Evolutionary conservation across 78 protist genomes (phyloP).

Genomic region (Dictyostelium capitatum): DNA sequence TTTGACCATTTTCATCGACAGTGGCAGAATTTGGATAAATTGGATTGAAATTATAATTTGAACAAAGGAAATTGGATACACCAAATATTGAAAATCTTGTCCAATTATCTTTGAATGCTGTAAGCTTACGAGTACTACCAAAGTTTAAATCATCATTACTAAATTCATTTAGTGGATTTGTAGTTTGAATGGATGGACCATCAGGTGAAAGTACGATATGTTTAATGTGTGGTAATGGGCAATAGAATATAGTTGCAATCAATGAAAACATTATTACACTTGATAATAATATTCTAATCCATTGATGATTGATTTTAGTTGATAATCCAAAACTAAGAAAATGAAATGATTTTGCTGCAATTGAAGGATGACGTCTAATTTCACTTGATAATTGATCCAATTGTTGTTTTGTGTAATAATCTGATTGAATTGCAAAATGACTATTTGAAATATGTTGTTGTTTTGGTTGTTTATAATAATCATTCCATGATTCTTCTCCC

Average conservation of each 20-base stretch:
- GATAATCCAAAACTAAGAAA: conserved; percentile 23
- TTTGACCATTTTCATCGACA: neutral
- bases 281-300: neutral
- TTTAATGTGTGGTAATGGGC: conserved; percentile 26
- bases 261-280: neutral
- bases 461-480: neutral
- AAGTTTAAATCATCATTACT: neutral
- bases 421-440: neutral
- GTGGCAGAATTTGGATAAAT: neutral
- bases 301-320: conserved; percentile 39
- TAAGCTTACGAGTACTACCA: neutral
- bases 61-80: conserved; percentile 62
- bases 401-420: conserved; percentile 12
- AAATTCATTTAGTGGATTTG: neutral
- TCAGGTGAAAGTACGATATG: conserved; percentile 8
- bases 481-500: neutral
- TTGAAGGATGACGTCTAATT: conserved; percentile 49
- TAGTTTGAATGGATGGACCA: conserved; percentile 8
- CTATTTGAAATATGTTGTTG: neutral
- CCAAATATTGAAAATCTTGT: conserved; percentile 49
- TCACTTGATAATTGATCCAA: conserved; percentile 43
- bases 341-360: conserved; percentile 38
- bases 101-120: conserved; percentile 62
- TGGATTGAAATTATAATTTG: conserved; percentile 58
- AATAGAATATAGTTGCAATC: neutral